These are phyloP conservation scores for Chrysopogon serrulatus DNA, from an alignment of 176 grass and related monocot genomes.

Conservation along the genomic window DNA sequence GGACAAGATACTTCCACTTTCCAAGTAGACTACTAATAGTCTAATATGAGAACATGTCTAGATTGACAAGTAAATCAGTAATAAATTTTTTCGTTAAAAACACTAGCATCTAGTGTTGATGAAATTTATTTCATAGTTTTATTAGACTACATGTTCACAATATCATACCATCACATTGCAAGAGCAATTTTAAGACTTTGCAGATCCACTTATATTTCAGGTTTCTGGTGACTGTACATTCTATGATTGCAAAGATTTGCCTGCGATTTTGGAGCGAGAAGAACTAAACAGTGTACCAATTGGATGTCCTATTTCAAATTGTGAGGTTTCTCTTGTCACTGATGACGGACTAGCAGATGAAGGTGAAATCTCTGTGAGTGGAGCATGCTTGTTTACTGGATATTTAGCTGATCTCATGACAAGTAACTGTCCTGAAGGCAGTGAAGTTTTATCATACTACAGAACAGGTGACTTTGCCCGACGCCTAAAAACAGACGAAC, in stretches of 20 bases:
- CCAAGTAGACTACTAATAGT: background rate
- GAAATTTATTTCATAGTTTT: background rate
- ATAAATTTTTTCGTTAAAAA: background rate
- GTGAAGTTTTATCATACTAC: slow-evolving; percentile 30
- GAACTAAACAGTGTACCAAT: slow-evolving; percentile 68
- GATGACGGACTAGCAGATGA: slow-evolving; percentile 30
- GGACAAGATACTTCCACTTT: background rate
- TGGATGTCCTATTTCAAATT: slow-evolving; percentile 83
- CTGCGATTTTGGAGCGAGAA: slow-evolving; percentile 49
- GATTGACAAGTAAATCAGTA: background rate
- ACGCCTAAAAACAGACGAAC: slow-evolving; percentile 53
- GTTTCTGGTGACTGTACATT: slow-evolving; percentile 92
- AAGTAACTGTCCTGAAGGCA: slow-evolving; percentile 10
- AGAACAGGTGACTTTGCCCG: slow-evolving; percentile 80
- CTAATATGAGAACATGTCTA: background rate
- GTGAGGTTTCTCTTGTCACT: slow-evolving; percentile 49
- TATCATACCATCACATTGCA: background rate
- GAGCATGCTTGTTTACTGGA: slow-evolving; percentile 78
- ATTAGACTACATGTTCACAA: background rate
- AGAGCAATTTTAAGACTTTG: slow-evolving; percentile 12
- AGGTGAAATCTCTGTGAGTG: slow-evolving; percentile 78
- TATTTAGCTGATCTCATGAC: slow-evolving; percentile 40
- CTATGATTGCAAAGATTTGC: slow-evolving; percentile 81
- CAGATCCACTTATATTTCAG: slow-evolving; percentile 33
- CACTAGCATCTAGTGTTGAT: background rate